Base-by-base conservation (phyloP, 208 protist genomes). In the Borovskyia barvae region DNA sequence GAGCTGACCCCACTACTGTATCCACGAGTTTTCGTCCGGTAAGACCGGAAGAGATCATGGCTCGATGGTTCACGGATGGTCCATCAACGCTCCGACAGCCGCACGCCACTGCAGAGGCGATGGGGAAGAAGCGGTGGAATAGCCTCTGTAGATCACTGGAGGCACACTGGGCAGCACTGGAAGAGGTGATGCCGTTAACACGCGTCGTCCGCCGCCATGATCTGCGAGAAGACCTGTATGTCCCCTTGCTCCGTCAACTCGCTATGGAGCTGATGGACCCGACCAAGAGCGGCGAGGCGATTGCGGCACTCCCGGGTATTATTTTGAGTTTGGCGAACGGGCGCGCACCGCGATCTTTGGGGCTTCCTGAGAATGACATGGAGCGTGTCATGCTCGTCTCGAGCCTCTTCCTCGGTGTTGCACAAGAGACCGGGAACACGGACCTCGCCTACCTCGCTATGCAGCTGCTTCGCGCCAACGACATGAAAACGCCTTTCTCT, bases 381-480 rank as follows among this genome's bases (percentile, higher is more conserved):
- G 65, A 68, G 19, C 81, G 87, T 24, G 78, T 82, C 0, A 43
- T 52, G 9, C 47, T 77, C 5, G 76, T 88, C 37, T 74, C 87
- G 29, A 66, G 75, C 37, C 66, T 94, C 6, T 91, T 92, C 35
- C 65, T 94, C 9, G 69, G 68, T 4, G 72, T 72, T 2, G 83
- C 70, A 17, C 84, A 94, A 67, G 87, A 94, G 61, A 82, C 80
- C 4, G 87, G 87, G 11, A 87, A 92, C 67, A 83, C 84, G 35
- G 83, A 90, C 33, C 52, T 92, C 6, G 84, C 87, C 42, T 94
- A 82, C 55, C 73, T 94, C 11, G 82, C 80, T 25, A 65, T 92
- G 40, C 87, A 94, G 71, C 79, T 94, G 25, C 72, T 94, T 28
- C 87, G 87, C 39, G 84, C 84, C 6, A 90, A 94, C 60, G 63